These are phyloP conservation scores for Gyrodon lividus DNA, from an alignment of 768 basidiomycete genomes.

Conservation along the genomic window DNA sequence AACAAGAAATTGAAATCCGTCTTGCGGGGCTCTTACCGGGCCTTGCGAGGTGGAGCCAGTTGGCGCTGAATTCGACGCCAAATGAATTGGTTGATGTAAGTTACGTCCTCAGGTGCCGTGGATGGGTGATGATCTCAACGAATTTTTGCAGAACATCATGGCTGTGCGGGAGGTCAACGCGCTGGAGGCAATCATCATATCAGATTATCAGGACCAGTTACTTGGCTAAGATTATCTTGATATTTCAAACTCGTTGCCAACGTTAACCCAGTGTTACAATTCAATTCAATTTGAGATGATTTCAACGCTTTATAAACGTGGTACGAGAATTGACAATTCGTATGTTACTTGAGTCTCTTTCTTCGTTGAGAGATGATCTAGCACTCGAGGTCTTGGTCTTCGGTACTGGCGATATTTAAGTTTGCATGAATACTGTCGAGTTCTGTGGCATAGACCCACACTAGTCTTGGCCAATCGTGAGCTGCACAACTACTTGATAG, in stretches of 20 bases:
- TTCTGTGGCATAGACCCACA: too few relatives aligned
- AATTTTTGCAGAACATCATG: slow-evolving; percentile 50
- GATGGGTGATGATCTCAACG: slow-evolving; percentile 3
- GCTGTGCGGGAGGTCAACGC: slow-evolving; percentile 62
- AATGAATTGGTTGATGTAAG: slow-evolving; percentile 85
- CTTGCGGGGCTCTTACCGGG: slow-evolving; percentile 81
- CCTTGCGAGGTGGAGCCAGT: slow-evolving; percentile 73
- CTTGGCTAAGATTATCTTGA: slow-evolving; percentile 7
- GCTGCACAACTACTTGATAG: too few relatives aligned
- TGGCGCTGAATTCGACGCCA: slow-evolving; percentile 65
- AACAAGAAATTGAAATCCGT: slow-evolving; percentile 52
- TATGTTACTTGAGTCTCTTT: too few relatives aligned
- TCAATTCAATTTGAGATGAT: background rate
- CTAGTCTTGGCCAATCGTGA: too few relatives aligned
- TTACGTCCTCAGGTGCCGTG: slow-evolving; percentile 13
- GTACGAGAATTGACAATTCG: too few relatives aligned
- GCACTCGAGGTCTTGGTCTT: too few relatives aligned
- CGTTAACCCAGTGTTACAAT: background rate
- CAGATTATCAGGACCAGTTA: slow-evolving; percentile 55
- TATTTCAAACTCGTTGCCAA: background rate
- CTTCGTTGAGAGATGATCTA: too few relatives aligned
- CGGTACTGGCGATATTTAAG: too few relatives aligned
- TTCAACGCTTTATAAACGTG: too few relatives aligned
- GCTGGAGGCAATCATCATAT: slow-evolving; percentile 72
- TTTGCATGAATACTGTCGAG: too few relatives aligned